Evolutionary conservation across 495 filamentous ascomycete genomes (phyloP).

Genomic region (Penicillium arizonense): DNA sequence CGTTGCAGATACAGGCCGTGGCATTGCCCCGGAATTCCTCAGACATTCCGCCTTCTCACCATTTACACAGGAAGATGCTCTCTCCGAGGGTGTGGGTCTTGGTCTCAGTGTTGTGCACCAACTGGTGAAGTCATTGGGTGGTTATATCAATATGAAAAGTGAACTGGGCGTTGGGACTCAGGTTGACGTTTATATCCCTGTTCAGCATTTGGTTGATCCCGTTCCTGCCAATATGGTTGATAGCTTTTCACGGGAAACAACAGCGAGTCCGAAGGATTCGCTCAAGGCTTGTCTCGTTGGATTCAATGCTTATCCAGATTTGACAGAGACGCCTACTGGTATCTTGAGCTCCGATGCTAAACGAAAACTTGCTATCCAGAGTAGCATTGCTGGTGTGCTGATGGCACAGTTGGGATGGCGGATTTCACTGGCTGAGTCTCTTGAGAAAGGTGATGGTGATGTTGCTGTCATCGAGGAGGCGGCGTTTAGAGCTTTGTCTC

Average conservation of each 20-base stretch:
- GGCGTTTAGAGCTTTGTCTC: background rate
- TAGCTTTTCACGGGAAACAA: too few species aligned
- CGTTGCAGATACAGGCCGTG: slow-evolving; percentile 64
- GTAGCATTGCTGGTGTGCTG: slow-evolving; percentile 12
- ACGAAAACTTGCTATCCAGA: slow-evolving; percentile 20
- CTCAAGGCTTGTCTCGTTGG: slow-evolving; percentile 15
- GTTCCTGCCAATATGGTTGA: background rate
- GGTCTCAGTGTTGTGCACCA: slow-evolving; percentile 69
- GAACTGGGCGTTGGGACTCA: slow-evolving; percentile 56
- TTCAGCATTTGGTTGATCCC: slow-evolving; percentile 19
- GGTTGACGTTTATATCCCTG: slow-evolving; percentile 51
- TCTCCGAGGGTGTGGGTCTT: slow-evolving; percentile 66
- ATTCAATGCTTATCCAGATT: slow-evolving; percentile 16
- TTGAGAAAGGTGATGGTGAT: slow-evolving; percentile 5
- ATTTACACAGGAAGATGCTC: slow-evolving; percentile 68
- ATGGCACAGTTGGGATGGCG: slow-evolving; percentile 7
- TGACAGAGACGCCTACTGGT: slow-evolving; percentile 20
- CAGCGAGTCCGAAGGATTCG: background rate
- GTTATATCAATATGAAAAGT: slow-evolving; percentile 59
- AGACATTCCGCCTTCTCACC: slow-evolving; percentile 64
- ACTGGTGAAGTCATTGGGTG: slow-evolving; percentile 58
- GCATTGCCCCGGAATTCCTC: slow-evolving; percentile 70
- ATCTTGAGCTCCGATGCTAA: slow-evolving; percentile 18
- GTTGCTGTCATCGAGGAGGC: slow-evolving; percentile 20
- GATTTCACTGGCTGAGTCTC: slow-evolving; percentile 5